Conservation (phyloP, 2,329 filamentous ascomycete species). For the Colletotrichum godetiae region DNA sequence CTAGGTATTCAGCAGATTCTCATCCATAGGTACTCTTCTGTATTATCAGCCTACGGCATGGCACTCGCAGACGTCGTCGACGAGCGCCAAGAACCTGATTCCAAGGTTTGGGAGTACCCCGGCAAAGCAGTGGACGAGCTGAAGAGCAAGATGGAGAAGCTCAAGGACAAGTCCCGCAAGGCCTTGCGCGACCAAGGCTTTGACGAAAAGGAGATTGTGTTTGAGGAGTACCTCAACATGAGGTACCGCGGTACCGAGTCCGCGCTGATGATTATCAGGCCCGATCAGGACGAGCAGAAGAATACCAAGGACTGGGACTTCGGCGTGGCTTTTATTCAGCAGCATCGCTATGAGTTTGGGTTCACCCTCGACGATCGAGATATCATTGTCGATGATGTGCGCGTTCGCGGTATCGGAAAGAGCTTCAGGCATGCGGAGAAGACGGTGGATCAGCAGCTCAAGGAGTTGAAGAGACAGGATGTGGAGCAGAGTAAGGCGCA, state of each 20-base stretch:
- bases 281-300: slow-evolving; percentile 67
- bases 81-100: slow-evolving; percentile 84
- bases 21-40: slow-evolving; percentile 87
- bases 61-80: slow-evolving; percentile 93
- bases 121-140: slow-evolving; percentile 71
- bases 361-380: slow-evolving; percentile 88
- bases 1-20: slow-evolving; percentile 88
- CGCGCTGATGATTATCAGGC: slow-evolving; percentile 88
- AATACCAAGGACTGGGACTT: slow-evolving; percentile 82
- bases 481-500: slow-evolving; percentile 71
- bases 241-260: slow-evolving; percentile 91
- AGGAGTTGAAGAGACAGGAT: slow-evolving; percentile 71
- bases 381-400: slow-evolving; percentile 90
- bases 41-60: slow-evolving; percentile 93
- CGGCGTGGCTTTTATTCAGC: slow-evolving; percentile 83
- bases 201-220: slow-evolving; percentile 76
- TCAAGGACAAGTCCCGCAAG: slow-evolving; percentile 79
- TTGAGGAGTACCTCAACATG: slow-evolving; percentile 96
- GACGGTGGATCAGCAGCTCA: slow-evolving; percentile 86
- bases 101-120: slow-evolving; percentile 69
- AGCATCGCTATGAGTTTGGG: slow-evolving; percentile 93
- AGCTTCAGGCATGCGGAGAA: slow-evolving; percentile 83
- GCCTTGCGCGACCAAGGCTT: slow-evolving; percentile 84
- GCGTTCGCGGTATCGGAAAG: slow-evolving; percentile 89
- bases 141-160: slow-evolving; percentile 78